Base-by-base conservation (phyloP, 2,329 filamentous ascomycete genomes). In the Colletotrichum spaethianum region DNA sequence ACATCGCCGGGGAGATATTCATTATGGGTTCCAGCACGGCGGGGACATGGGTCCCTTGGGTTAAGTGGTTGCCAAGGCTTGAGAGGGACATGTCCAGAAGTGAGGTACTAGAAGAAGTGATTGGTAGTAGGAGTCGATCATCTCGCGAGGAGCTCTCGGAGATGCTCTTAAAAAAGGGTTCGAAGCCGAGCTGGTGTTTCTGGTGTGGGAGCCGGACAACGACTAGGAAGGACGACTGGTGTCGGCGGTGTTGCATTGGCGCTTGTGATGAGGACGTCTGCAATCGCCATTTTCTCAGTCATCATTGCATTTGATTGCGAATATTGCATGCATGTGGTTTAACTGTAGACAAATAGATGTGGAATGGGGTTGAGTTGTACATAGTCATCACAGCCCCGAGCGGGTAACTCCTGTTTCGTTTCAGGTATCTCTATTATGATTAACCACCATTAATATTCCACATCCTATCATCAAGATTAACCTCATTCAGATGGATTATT, bases 21-120 rank as follows among this genome's bases (percentile, higher is more conserved):
- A 33, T 73, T 33, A 74, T 74, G 72, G 62, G 72, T 5, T 70
- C 65, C 2, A 63, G 46, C 14, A 73, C 72, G 1, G 64, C 64
- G 1, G 70, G 38, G 8, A 18, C 62, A 36, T 74, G 72, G 72
- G 64, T 74, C 1, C 72, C 72, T 31, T 74, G 72, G 72, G 65
- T 70, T 9, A 68, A 69, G 14, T 74, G 72, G 72, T 63, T 74
- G 6, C 72, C 72, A 0, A 61, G 72, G 42, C 70, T 74, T 9
- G 72, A 73, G 40, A 53, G 44, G n/a, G 72, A 73, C 38, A 63
- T 74, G 65, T 64, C 62, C 5, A 59, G 61, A 59, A 38, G 44
- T 14, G 64, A 70, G 16, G 18, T 70, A 2, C 38, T 74, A 3
- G 56, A 69, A 4, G 61, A 52, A 0, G 18, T 70, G 2, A 40